Base-by-base conservation (phyloP, 306 rosid species). In the Lupinus albus region DNA sequence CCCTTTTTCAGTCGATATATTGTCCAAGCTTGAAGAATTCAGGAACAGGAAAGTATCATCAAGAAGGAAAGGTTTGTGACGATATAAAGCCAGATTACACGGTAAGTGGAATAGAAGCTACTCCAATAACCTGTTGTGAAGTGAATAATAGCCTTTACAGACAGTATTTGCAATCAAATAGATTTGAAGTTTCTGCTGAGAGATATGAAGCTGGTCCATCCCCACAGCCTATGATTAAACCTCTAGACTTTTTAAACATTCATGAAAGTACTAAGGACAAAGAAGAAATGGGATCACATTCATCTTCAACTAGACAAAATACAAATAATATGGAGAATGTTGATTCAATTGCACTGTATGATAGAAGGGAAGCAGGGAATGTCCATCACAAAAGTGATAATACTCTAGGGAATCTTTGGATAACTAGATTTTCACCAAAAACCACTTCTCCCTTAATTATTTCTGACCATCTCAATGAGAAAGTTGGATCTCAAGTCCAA, bases 1-100 rank as follows among this genome's bases (percentile, higher is more conserved):
- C 95, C 47, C 71, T 87, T 65, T 92, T 92, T 61, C 89, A 72
- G 75, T 87, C 95, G 68, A 72, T 92, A 61, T 87, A 83, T 82
- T 38, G 51, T 68, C 79, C 86, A 54, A 82, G 56, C 72, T 68
- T 48, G 55, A 81, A 73, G 68, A 80, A 57, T 20, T 70, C 55
- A 50, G 91, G 67, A 76, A 72, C 48, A 55, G 62, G 70, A 70
- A 39, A 9, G 28, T 48, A 42, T 65, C 64, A 56, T 65, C 83
- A 74, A 57, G 72, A 51, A 52, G 83, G 67, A 76, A 80, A 73
- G 64, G 66, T 52, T 77, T 67, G 72, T 33, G 76, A 76, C 64
- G 84, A 80, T 64, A 68, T 66, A 46, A 88, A 80, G 64, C 68
- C 73, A 49, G 75, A 54, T 54, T 79, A 66, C 58, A 70, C 30